Percentiles rank a stretch among this genome's conserved stretches.
Evolutionary conservation across 331 rosid species (phyloP).

Genomic region (Telfairia occidentalis): DNA sequence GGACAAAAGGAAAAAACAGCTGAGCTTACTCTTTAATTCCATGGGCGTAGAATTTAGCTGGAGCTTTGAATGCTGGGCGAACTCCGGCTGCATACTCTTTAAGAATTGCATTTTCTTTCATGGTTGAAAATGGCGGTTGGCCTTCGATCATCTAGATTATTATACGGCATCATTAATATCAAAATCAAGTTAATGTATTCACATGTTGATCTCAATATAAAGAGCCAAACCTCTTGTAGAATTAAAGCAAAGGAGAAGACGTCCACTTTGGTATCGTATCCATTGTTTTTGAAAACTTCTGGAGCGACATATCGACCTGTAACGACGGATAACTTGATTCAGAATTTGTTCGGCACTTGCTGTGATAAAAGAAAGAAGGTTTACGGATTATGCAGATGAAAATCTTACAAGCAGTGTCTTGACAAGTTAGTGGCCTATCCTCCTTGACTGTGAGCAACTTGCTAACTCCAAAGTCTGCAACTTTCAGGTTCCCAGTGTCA

Average conservation of each 20-base stretch:
- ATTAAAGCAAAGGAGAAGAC: slow-evolving; percentile 88
- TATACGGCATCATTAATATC: slow-evolving; percentile 2
- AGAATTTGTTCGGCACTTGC: not conserved
- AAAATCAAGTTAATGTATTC: not conserved
- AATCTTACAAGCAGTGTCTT: slow-evolving; percentile 68
- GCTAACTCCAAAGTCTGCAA: slow-evolving; percentile 98
- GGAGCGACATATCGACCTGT: slow-evolving; percentile 79
- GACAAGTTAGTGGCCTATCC: slow-evolving; percentile 62
- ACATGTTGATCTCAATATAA: not conserved
- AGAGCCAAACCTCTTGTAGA: slow-evolving; percentile 63
- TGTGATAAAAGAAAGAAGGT: not conserved
- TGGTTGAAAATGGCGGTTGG: slow-evolving; percentile 47
- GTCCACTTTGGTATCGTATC: slow-evolving; percentile 82
- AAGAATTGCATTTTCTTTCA: slow-evolving; percentile 57
- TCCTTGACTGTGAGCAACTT: slow-evolving; percentile 92
- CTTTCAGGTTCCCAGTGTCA: slow-evolving; percentile 90
- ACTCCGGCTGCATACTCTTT: slow-evolving; percentile 40
- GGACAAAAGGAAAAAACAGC: not conserved
- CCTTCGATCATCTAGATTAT: slow-evolving; percentile 80
- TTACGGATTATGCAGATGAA: slow-evolving; percentile 6
- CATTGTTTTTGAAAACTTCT: slow-evolving; percentile 66
- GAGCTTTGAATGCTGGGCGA: slow-evolving; percentile 73
- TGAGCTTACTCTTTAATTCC: slow-evolving; percentile 67
- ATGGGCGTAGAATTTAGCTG: slow-evolving; percentile 49
- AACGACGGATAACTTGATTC: slow-evolving; percentile 7